phyloP scores from a whole-genome alignment of 352 stramenopile species.

The Phytopythium sindhum region DNA sequence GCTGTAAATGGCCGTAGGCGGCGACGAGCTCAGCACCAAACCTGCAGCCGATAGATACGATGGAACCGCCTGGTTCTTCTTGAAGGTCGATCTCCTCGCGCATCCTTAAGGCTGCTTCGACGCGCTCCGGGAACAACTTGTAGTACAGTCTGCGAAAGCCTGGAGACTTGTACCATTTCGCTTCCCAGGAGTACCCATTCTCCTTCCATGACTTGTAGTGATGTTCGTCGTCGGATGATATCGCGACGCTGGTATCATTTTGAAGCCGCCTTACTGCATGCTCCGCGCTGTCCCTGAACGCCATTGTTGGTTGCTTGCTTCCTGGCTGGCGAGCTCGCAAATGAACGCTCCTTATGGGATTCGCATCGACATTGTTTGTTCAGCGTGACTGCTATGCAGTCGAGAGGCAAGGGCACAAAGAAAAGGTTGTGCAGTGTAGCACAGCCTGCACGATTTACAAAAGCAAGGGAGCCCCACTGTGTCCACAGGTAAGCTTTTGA shows the following conservation, averaged over 20 bases:
- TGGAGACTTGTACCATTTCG: not conserved
- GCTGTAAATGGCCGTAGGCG: not conserved
- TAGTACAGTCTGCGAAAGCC: not conserved
- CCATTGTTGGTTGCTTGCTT: not conserved
- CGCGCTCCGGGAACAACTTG: not conserved
- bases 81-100: not conserved
- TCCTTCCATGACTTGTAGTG: not conserved
- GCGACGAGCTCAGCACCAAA: not conserved
- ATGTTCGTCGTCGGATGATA: not conserved
- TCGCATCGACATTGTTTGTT: not conserved
- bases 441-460: no score
- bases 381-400: no score
- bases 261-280: not conserved
- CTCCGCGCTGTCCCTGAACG: not conserved
- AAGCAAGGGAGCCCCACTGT: no score
- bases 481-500: no score
- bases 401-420: no score
- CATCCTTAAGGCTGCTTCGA: not conserved
- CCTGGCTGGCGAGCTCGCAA: not conserved
- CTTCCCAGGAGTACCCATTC: not conserved
- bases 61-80: not conserved
- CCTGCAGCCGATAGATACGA: not conserved
- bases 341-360: not conserved
- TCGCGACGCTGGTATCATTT: not conserved
- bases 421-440: no score